phyloP scores from a whole-genome alignment of 192 early-diverging fungal genomes.

The Obelidium mucronatum region DNA sequence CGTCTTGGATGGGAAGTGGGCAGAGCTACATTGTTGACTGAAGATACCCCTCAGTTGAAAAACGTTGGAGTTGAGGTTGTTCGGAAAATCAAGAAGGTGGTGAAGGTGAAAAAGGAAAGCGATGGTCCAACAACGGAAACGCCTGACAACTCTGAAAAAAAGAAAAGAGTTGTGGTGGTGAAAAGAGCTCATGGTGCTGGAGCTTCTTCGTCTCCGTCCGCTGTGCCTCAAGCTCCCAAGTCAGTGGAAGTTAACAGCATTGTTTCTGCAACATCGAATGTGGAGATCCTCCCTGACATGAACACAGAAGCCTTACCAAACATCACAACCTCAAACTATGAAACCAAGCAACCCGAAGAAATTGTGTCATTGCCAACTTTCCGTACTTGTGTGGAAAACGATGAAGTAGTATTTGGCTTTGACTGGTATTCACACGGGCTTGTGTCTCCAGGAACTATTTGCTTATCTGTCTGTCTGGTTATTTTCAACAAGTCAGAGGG shows the following conservation, averaged over 20 bases:
- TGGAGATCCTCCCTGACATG: not conserved
- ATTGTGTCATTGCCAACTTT: conserved; percentile 22
- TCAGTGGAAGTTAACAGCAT: not conserved
- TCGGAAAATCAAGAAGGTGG: conserved; percentile 12
- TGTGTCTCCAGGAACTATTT: not conserved
- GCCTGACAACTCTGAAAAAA: not conserved
- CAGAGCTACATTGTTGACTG: conserved; percentile 28
- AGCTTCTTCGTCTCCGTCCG: not conserved
- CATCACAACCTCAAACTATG: not conserved
- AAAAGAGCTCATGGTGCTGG: too few relatives aligned
- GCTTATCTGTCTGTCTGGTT: not conserved
- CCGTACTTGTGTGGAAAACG: conserved; percentile 19
- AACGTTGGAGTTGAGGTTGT: conserved; percentile 27
- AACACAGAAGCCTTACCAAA: not conserved
- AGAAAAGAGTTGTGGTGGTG: not conserved
- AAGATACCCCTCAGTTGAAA: conserved; percentile 1
- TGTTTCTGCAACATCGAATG: conserved; percentile 22
- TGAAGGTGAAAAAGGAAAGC: conserved; percentile 1
- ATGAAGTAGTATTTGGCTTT: conserved; percentile 30
- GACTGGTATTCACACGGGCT: conserved; percentile 23
- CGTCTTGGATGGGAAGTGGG: conserved; percentile 29
- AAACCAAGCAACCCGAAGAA: conserved; percentile 11
- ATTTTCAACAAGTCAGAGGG: conserved; percentile 11
- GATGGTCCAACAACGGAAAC: not conserved
- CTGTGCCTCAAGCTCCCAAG: not conserved